Evolutionary conservation across 768 basidiomycete genomes (phyloP).

Genomic region (Amanita exitialis): DNA sequence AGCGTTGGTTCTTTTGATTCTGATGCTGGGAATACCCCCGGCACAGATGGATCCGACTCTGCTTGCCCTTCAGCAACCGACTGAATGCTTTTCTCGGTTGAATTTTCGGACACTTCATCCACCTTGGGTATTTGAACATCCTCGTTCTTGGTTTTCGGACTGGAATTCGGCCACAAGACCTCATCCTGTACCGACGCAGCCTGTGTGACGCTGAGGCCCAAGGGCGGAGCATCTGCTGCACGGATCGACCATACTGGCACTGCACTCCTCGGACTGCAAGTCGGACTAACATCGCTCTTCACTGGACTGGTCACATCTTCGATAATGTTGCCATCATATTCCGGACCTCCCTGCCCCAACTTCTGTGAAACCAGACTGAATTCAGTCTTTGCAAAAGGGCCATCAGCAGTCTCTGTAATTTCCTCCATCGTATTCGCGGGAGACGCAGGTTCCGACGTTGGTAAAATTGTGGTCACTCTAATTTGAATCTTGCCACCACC

Average conservation of each 20-base stretch:
- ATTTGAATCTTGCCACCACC: constrained; percentile 1
- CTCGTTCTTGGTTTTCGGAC: not conserved
- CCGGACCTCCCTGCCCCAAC: not conserved
- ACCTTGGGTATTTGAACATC: constrained; percentile 1
- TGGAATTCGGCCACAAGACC: not conserved
- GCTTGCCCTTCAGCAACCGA: not conserved
- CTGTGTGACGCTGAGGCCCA: constrained; percentile 18
- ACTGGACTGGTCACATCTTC: not conserved
- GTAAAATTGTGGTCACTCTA: not conserved
- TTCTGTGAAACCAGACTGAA: not conserved
- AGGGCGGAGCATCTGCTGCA: constrained; percentile 29
- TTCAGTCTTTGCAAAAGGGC: too few relatives aligned
- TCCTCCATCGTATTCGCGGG: not conserved
- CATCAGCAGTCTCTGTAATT: too few relatives aligned
- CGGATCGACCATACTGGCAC: constrained; percentile 31
- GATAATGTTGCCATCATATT: not conserved
- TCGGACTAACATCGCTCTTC: not conserved
- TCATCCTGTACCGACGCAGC: constrained; percentile 6
- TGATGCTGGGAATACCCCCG: not conserved
- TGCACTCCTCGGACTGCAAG: not conserved
- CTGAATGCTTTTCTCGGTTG: not conserved
- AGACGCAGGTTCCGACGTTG: not conserved
- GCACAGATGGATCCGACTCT: not conserved
- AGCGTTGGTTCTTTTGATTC: not conserved
- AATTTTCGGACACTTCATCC: not conserved